Base-by-base conservation (phyloP, 257 asterid species). In the Nyctanthes arbortristis region DNA sequence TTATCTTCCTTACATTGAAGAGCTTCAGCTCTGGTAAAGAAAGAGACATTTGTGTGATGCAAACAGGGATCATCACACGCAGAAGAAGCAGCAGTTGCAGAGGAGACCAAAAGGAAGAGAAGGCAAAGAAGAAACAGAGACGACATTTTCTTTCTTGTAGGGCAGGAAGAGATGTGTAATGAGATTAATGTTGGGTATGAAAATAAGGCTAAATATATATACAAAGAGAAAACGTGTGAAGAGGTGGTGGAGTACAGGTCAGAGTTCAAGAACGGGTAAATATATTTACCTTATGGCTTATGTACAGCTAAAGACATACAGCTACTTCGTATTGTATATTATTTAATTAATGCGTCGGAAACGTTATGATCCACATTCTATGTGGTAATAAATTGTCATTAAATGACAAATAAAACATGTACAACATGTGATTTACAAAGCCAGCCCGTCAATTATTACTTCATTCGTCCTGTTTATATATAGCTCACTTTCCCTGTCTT, bases 11-110 rank as follows among this genome's bases (percentile, higher is more conserved):
- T 84, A 86, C 98, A 79, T 67, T 65, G 77, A 47, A 92, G 93
- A 4, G 89, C 77, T 3, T 81, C 55, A 43, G 81, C 81, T 2
- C 66, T 76, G 73, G 88, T 70, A 67, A 88, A 85, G 79, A 77
- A 84, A 8, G 94, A 77, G 12, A 67, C 92, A 70, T 75, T 92
- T 34, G 87, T 62, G 65, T 56, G 79, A 54, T 82, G 91, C 1
- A 80, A 68, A 57, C 97, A 92, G 68, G 89, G 91, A 74, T 86
- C 95, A 32, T 97, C 88, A 5, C 11, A 35, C 20, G 6, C 59
- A 32, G 92, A 89, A 5, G 40, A 35, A 52, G 6, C 59, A 32
- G 92, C 92, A 8, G 78, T 56, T 12, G 80, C 85, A 12, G 80
- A 77, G 7, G 96, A 83, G 66, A 77, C 64, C 3, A 84, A 14